Evolutionary conservation across 2,329 filamentous ascomycete species (phyloP).

Genomic region (Sclerotinia nivalis): DNA sequence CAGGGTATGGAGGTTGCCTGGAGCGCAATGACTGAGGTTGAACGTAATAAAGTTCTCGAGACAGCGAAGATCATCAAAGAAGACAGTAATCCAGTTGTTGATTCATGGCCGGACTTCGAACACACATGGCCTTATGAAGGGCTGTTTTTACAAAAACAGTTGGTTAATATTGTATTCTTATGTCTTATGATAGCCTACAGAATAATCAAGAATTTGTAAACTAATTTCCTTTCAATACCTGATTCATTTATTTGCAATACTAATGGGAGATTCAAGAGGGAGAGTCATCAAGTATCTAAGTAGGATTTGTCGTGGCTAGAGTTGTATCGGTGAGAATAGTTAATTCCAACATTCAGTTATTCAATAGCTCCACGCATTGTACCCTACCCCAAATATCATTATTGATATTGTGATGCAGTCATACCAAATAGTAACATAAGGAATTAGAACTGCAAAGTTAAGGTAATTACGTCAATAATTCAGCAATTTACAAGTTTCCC

Average conservation of each 20-base stretch:
- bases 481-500: too few relatives aligned
- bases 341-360: too few relatives aligned
- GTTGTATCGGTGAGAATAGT: too few relatives aligned
- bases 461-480: too few relatives aligned
- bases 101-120: background rate
- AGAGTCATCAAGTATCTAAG: too few relatives aligned
- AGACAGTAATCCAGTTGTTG: constrained; percentile 6
- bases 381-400: too few relatives aligned
- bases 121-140: background rate
- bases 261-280: background rate
- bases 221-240: background rate
- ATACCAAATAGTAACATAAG: too few relatives aligned
- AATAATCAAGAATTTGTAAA: background rate
- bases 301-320: too few relatives aligned
- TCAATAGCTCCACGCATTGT: too few relatives aligned
- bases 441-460: too few relatives aligned
- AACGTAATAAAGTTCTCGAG: background rate
- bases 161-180: background rate
- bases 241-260: background rate
- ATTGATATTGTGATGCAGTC: too few relatives aligned
- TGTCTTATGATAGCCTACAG: too few relatives aligned
- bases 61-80: background rate
- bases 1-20: constrained; percentile 1
- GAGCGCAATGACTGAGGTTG: background rate
- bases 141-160: background rate